Base-by-base conservation (phyloP, 2,329 filamentous ascomycete species). In the Alternaria solani region DNA sequence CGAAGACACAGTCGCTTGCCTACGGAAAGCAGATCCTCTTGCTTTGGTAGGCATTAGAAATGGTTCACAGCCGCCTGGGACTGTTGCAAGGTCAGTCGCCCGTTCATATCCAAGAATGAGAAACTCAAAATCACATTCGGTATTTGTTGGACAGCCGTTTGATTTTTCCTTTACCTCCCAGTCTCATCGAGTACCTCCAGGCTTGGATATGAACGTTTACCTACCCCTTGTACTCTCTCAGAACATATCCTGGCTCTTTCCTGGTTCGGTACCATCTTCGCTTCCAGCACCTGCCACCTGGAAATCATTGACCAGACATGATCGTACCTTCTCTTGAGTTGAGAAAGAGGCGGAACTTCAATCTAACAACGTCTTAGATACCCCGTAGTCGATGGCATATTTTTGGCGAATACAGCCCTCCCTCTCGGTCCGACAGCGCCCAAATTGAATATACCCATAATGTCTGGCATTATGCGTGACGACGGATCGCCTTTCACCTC, bases 1-100 rank as follows among this genome's bases (percentile, higher is more conserved):
- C 30, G 54, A 61, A 23, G 18, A 57, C 6, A 26, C 64, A 7
- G 44, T 76, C 16, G 56, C 61, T 23, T 78, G 75, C 53, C 63
- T 77, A 23, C 55, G 64, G 20, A 64, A 56, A 11, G 58, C 72
- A 5, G 68, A 71, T 57, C 66, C 71, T 16, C 47, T 66, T 11
- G 55, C 61, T 16, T 64, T 76, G 14, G 60, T 68, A 3, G 52
- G 48, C 61, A 67, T 42, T 51, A 63, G 59, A 60, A 47, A 53
- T 7, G 38, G 7, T 16, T 43, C 20, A 43, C 39, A 43, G n/a
- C 42, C 38, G 8, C 28, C n/a, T 36, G 32, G 30, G 9, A 51
- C 51, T 18, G 25, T 39, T 51, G 38, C 51, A 16, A 43, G 14
- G 38, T 39, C 38, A 28, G 52, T 62, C 11, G 61, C 46, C 23